Evolutionary conservation across 805 yeast species (phyloP).

Genomic region (Starmera pachycereana): DNA sequence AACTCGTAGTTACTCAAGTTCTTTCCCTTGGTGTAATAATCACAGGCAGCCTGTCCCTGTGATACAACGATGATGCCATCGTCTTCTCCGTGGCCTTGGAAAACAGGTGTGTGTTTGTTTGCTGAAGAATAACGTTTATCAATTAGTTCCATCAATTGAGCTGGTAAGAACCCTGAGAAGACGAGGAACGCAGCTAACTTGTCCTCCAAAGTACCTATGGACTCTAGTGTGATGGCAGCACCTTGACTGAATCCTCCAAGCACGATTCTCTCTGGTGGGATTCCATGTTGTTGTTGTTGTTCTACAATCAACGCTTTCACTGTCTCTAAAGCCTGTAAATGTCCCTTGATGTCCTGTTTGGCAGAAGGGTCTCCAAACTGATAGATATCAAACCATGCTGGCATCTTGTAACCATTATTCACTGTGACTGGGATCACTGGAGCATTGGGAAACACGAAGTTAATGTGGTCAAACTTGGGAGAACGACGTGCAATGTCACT

Average conservation of each 20-base stretch:
- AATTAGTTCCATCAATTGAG: slow-evolving; percentile 10
- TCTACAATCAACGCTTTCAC: slow-evolving; percentile 39
- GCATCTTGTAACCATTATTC: slow-evolving; percentile 57
- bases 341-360: slow-evolving; percentile 43
- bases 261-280: slow-evolving; percentile 58
- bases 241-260: slow-evolving; percentile 97
- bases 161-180: slow-evolving; percentile 61
- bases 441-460: slow-evolving; percentile 87
- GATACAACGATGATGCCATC: slow-evolving; percentile 53
- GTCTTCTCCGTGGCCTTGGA: slow-evolving; percentile 79
- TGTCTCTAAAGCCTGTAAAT: slow-evolving; percentile 34
- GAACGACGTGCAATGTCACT: slow-evolving; percentile 47
- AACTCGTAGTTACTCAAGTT: slow-evolving; percentile 34
- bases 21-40: slow-evolving; percentile 35
- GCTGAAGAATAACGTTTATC: slow-evolving; percentile 17
- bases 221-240: slow-evolving; percentile 65
- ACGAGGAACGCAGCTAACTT: slow-evolving; percentile 73
- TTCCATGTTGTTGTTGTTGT: slow-evolving; percentile 37
- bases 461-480: slow-evolving; percentile 40
- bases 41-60: slow-evolving; percentile 21
- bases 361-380: slow-evolving; percentile 36
- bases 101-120: slow-evolving; percentile 62
- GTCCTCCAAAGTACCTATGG: slow-evolving; percentile 39
- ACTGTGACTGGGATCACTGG: slow-evolving; percentile 61
- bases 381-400: slow-evolving; percentile 81